Percentiles rank a stretch among this genome's conserved stretches.
These are phyloP conservation scores for Powellomyces hirtus DNA, from an alignment of 192 early-diverging fungal species.

Conservation along the genomic window DNA sequence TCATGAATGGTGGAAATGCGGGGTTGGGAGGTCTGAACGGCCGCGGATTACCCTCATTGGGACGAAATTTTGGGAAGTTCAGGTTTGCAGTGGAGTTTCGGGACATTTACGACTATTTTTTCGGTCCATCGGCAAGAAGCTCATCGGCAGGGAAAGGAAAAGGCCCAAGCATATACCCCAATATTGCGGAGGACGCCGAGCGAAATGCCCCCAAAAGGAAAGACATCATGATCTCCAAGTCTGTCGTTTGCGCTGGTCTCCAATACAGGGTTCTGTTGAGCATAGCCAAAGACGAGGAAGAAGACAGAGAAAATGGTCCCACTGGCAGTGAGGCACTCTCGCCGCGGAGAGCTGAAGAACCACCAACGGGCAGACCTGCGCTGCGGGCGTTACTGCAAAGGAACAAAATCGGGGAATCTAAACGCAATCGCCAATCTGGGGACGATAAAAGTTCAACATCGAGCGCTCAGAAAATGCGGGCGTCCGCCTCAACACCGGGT, in stretches of 20 bases:
- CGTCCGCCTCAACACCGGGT: too few species aligned
- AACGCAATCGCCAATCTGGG: neutral
- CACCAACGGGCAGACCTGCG: neutral
- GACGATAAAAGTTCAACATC: neutral
- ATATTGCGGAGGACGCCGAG: neutral
- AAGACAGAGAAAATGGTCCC: neutral
- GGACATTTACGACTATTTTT: slow-evolving; percentile 25
- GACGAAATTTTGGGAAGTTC: slow-evolving; percentile 20
- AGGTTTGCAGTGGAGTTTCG: slow-evolving; percentile 35
- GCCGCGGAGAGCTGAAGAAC: neutral
- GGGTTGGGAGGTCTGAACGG: slow-evolving; percentile 1
- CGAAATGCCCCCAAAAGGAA: neutral
- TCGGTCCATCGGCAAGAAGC: neutral
- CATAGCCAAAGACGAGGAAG: slow-evolving; percentile 5
- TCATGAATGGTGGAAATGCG: slow-evolving; percentile 22
- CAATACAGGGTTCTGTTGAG: slow-evolving; percentile 41
- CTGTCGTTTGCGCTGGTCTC: slow-evolving; percentile 37
- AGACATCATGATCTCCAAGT: slow-evolving; percentile 21
- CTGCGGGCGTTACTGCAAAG: slow-evolving; percentile 37
- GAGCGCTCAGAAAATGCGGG: neutral
- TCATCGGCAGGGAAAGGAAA: neutral
- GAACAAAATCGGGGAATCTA: slow-evolving; percentile 6
- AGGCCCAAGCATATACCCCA: neutral
- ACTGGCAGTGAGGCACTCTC: neutral
- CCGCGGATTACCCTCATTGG: slow-evolving; percentile 14